These are phyloP conservation scores for Lepidium aucheri DNA, from an alignment of 345 rosid species.

Conservation along the genomic window DNA sequence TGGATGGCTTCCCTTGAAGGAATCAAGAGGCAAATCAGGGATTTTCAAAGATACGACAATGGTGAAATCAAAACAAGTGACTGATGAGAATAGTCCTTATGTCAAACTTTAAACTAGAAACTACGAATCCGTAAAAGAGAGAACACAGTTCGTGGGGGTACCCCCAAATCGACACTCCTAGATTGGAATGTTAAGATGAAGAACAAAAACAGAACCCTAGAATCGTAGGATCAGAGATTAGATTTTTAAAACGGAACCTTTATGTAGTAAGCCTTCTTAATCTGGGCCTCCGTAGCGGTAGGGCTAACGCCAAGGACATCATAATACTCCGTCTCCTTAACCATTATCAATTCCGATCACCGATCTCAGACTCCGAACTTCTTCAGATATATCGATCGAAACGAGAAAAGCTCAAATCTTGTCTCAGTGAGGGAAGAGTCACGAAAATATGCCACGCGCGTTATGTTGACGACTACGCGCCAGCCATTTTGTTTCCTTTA, in stretches of 20 bases:
- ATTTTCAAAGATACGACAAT: no score
- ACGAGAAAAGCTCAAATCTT: background rate
- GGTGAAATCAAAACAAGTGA: no score
- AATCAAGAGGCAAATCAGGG: no score
- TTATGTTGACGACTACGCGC: slow-evolving; percentile 12
- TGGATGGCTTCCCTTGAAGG: no score
- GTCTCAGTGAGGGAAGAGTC: background rate
- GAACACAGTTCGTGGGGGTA: background rate
- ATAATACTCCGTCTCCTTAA: slow-evolving; percentile 85
- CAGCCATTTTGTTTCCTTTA: background rate
- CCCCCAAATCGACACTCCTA: background rate
- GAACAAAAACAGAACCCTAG: background rate
- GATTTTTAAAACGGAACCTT: slow-evolving; percentile 39
- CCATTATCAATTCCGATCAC: slow-evolving; percentile 42
- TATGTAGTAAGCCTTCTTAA: slow-evolving; percentile 92
- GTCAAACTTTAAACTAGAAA: background rate
- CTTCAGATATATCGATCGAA: background rate
- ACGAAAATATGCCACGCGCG: slow-evolving; percentile 16
- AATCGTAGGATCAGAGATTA: background rate
- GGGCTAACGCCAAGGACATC: slow-evolving; percentile 93
- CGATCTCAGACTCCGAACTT: slow-evolving; percentile 4
- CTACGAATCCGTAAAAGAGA: background rate
- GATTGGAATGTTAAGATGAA: background rate
- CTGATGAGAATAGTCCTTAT: no score
- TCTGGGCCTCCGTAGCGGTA: slow-evolving; percentile 83